phyloP scores from a whole-genome alignment of 78 protist genomes.

The Dictyostelium intermedium region DNA sequence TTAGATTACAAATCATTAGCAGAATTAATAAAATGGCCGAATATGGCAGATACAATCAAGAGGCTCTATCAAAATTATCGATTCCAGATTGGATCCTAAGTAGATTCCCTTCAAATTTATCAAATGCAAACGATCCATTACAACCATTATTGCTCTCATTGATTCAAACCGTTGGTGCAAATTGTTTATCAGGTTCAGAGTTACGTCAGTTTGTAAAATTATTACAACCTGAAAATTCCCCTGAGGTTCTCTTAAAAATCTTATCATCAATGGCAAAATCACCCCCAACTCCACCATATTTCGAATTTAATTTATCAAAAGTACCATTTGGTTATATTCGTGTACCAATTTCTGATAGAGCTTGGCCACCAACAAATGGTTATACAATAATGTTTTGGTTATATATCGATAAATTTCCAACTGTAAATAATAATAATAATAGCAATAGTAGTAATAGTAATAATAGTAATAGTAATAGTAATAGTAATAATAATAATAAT shows the following conservation, averaged over 20 bases:
- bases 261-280: slow-evolving; percentile 72
- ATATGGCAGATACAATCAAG: slow-evolving; percentile 64
- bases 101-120: slow-evolving; percentile 29
- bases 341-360: background rate
- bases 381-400: slow-evolving; percentile 73
- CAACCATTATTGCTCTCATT: slow-evolving; percentile 37
- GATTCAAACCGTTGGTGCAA: slow-evolving; percentile 77
- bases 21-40: slow-evolving; percentile 65
- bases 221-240: slow-evolving; percentile 63
- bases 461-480: background rate
- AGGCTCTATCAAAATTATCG: slow-evolving; percentile 51
- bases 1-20: slow-evolving; percentile 4
- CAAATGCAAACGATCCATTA: slow-evolving; percentile 49
- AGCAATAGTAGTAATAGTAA: background rate
- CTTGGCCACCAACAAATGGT: slow-evolving; percentile 78
- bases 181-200: slow-evolving; percentile 69
- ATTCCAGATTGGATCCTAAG: slow-evolving; percentile 69
- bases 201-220: slow-evolving; percentile 41
- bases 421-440: background rate
- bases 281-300: slow-evolving; percentile 65
- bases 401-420: slow-evolving; percentile 39
- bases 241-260: slow-evolving; percentile 62
- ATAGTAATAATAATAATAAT: background rate
- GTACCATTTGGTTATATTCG: slow-evolving; percentile 27
- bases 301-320: slow-evolving; percentile 55